Percentiles rank a stretch among this genome's conserved stretches.
phyloP scores from a whole-genome alignment of 2,329 filamentous ascomycete species.

The Aaosphaeria arxii region DNA sequence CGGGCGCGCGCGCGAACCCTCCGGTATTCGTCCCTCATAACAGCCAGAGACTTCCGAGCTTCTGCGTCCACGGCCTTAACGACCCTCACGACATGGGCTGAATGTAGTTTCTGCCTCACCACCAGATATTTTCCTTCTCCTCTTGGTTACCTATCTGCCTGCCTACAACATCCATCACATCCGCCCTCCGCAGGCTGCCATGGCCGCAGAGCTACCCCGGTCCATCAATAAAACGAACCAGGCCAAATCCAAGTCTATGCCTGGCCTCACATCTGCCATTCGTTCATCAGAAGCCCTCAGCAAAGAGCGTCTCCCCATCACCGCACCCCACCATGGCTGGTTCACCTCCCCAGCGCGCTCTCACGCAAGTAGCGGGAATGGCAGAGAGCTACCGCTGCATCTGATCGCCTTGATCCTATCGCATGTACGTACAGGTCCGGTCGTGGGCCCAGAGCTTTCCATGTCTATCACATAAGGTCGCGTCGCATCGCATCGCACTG shows the following conservation, averaged over 20 bases:
- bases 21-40: too few relatives aligned
- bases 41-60: too few relatives aligned
- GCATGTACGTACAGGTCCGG: conserved; percentile 42
- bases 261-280: not conserved
- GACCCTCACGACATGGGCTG: too few relatives aligned
- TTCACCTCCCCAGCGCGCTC: conserved; percentile 32
- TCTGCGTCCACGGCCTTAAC: too few relatives aligned
- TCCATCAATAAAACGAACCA: too few relatives aligned
- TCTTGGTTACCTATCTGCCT: too few relatives aligned
- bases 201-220: not conserved
- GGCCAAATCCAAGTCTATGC: not conserved
- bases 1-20: too few relatives aligned
- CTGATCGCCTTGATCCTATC: conserved; percentile 57
- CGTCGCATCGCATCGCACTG: too few relatives aligned
- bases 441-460: not conserved
- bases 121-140: too few relatives aligned
- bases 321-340: conserved; percentile 27
- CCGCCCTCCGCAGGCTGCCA: not conserved
- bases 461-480: conserved; percentile 1
- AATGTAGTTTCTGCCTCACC: too few relatives aligned
- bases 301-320: conserved; percentile 16
- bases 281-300: not conserved
- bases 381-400: conserved; percentile 53
- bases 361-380: conserved; percentile 24
- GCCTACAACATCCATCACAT: too few relatives aligned